Conservation (phyloP, 2,329 filamentous ascomycete species). For the Corynespora cassiicola region DNA sequence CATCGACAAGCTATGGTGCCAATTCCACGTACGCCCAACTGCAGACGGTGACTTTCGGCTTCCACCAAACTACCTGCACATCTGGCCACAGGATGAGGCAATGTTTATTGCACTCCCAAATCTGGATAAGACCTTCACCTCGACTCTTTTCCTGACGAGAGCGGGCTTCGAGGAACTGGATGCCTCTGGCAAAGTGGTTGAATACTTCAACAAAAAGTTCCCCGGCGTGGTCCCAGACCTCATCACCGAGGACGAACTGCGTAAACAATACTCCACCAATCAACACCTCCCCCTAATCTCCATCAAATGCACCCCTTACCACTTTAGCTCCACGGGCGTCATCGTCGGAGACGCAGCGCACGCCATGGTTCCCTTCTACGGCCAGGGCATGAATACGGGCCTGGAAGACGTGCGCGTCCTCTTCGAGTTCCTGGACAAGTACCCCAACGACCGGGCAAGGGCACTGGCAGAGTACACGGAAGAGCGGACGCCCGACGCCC, state of each 20-base stretch:
- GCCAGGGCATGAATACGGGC: conserved; percentile 96
- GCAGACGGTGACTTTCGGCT: conserved; percentile 70
- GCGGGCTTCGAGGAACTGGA: conserved; percentile 73
- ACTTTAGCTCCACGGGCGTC: conserved; percentile 77
- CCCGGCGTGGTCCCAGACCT: conserved; percentile 78
- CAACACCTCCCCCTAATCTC: conserved; percentile 92
- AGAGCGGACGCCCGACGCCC: conserved; percentile 76
- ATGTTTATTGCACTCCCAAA: conserved; percentile 98
- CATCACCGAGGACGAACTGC: conserved; percentile 71
- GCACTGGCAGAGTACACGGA: conserved; percentile 77
- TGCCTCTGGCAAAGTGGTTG: conserved; percentile 63
- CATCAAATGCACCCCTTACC: conserved; percentile 90
- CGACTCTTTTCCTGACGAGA: conserved; percentile 87
- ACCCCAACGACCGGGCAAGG: conserved; percentile 51
- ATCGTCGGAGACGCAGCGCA: conserved; percentile 94
- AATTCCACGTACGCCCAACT: conserved; percentile 78
- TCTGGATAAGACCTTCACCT: conserved; percentile 91
- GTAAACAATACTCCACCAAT: conserved; percentile 77
- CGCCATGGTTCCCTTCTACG: conserved; percentile 98
- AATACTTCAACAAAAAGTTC: conserved; percentile 84
- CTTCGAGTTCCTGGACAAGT: conserved; percentile 79
- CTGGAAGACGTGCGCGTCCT: conserved; percentile 92
- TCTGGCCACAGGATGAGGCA: conserved; percentile 91
- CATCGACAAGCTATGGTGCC: conserved; percentile 96
- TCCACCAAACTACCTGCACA: conserved; percentile 92